Evolutionary conservation across 495 filamentous ascomycete genomes (phyloP).

Genomic region (Cercophora sp.): DNA sequence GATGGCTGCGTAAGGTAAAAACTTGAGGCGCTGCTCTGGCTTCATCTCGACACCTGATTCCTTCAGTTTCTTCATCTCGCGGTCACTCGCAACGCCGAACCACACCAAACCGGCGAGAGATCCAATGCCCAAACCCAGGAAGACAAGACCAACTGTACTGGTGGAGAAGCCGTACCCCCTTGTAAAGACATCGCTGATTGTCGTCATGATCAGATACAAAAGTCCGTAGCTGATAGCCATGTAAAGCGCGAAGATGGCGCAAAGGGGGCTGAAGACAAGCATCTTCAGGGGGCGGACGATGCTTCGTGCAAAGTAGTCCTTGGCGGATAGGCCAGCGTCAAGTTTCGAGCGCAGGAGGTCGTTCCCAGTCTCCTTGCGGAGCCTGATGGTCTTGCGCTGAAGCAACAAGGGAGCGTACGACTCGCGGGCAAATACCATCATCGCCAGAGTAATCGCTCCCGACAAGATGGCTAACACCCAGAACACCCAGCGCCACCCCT

Average conservation of each 20-base stretch:
- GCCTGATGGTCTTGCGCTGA: slow-evolving; percentile 45
- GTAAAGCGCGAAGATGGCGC: slow-evolving; percentile 63
- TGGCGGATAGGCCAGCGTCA: slow-evolving; percentile 43
- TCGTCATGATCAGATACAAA: slow-evolving; percentile 71
- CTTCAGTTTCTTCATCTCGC: slow-evolving; percentile 26
- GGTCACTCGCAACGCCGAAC: slow-evolving; percentile 31
- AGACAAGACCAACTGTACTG: slow-evolving; percentile 35
- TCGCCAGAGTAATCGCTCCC: slow-evolving; percentile 27
- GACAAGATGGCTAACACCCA: slow-evolving; percentile 43
- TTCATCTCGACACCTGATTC: slow-evolving; percentile 30
- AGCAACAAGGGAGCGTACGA: slow-evolving; percentile 60
- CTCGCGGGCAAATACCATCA: slow-evolving; percentile 53
- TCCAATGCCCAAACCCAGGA: slow-evolving; percentile 38
- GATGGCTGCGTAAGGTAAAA: slow-evolving; percentile 37
- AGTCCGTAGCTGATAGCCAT: slow-evolving; percentile 70
- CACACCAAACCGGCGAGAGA: slow-evolving; percentile 30
- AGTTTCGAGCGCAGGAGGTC: slow-evolving; percentile 44
- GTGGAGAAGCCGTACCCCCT: slow-evolving; percentile 44
- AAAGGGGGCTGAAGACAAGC: slow-evolving; percentile 55
- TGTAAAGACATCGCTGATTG: slow-evolving; percentile 55
- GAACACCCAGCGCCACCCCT: slow-evolving; percentile 67
- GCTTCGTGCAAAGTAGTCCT: slow-evolving; percentile 30
- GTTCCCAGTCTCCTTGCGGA: slow-evolving; percentile 48
- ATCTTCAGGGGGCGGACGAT: slow-evolving; percentile 51
- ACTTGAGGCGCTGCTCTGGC: slow-evolving; percentile 25